Evolutionary conservation across 2,329 filamentous ascomycete species (phyloP).

Genomic region (Talaromyces piceae): DNA sequence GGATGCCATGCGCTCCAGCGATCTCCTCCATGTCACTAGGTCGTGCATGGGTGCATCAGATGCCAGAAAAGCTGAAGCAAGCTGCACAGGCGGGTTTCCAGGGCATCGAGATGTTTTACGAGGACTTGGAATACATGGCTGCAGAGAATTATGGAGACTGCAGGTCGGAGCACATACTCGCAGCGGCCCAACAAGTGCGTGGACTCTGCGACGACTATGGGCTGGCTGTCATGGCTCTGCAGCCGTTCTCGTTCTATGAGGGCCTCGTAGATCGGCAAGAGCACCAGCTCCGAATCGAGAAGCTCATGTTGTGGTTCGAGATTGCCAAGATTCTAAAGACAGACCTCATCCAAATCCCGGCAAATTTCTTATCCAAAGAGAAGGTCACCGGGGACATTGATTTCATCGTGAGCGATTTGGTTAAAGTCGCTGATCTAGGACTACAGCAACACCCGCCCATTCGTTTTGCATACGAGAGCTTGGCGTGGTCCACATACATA

Average conservation of each 20-base stretch:
- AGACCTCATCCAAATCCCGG: conserved; percentile 60
- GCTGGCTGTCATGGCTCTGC: conserved; percentile 44
- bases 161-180: conserved; percentile 43
- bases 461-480: conserved; percentile 64
- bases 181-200: conserved; percentile 52
- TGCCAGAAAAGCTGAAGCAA: conserved; percentile 59
- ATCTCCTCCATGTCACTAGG: conserved; percentile 71
- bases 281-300: conserved; percentile 46
- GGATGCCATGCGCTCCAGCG: conserved; percentile 36
- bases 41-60: conserved; percentile 59
- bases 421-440: conserved; percentile 60
- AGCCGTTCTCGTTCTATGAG: conserved; percentile 68
- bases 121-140: conserved; percentile 62
- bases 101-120: conserved; percentile 70
- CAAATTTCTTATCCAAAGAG: conserved; percentile 53
- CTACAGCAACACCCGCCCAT: conserved; percentile 48
- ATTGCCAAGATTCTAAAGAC: conserved; percentile 56
- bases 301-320: conserved; percentile 56
- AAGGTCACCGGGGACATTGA: conserved; percentile 37
- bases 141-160: conserved; percentile 32
- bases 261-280: conserved; percentile 54
- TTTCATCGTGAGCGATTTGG: conserved; percentile 55
- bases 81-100: conserved; percentile 57
- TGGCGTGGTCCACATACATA: conserved; percentile 62
- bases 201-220: conserved; percentile 31